These are phyloP conservation scores for Breviolum minutum DNA, from an alignment of 73 alveolate genomes.

Conservation along the genomic window DNA sequence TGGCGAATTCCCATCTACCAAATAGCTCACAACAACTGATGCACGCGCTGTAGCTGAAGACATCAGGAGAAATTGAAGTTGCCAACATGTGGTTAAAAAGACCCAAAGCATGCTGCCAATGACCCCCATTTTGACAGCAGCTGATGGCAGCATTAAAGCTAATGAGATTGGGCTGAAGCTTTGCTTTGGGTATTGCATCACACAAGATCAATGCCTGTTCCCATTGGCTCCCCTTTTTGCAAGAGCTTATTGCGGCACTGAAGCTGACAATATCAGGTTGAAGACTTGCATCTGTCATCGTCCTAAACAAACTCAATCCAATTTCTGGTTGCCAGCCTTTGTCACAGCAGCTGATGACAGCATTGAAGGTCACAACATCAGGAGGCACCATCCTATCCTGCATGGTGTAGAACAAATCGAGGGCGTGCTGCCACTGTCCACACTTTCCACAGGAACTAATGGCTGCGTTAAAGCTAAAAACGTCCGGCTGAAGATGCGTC, in stretches of 20 bases:
- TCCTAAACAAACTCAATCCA: background rate
- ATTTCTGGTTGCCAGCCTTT: background rate
- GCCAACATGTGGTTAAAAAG: background rate
- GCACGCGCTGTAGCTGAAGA: slow-evolving; percentile 37
- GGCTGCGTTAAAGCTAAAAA: slow-evolving; percentile 2
- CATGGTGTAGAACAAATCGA: background rate
- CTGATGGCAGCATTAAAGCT: slow-evolving; percentile 20
- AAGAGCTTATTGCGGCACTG: slow-evolving; percentile 6
- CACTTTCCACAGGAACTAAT: slow-evolving; percentile 21
- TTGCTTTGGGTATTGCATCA: background rate
- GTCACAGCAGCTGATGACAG: background rate
- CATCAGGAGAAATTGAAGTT: background rate
- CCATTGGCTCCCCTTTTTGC: slow-evolving; percentile 24
- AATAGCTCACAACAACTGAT: background rate
- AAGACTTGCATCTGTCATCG: background rate
- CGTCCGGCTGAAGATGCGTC: background rate
- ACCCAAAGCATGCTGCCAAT: slow-evolving; percentile 28
- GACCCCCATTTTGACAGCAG: slow-evolving; percentile 4
- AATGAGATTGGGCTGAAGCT: background rate
- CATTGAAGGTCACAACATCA: background rate
- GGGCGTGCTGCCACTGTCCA: background rate
- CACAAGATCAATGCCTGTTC: background rate
- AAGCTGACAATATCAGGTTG: slow-evolving; percentile 24
- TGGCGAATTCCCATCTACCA: background rate
- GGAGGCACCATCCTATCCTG: background rate